Evolutionary conservation across 2,329 filamentous ascomycete species (phyloP), one percentile per base, ranked within the genome.

Genomic region (Alternaria postmessia): DNA sequence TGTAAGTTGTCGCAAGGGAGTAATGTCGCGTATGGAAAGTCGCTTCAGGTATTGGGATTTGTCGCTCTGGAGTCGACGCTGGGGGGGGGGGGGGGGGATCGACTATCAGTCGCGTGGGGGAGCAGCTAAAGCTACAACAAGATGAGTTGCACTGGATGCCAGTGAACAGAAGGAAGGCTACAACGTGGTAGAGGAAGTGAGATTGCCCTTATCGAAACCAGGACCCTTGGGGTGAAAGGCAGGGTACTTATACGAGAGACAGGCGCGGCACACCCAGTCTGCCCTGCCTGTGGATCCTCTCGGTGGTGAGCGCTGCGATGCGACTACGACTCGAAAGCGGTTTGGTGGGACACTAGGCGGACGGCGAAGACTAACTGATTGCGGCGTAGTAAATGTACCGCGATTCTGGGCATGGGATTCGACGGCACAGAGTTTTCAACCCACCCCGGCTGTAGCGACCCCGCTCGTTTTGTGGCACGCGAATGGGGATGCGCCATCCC

Each of bases 381-480:
- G n/a, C 16, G 54, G 68, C 36, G 12, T 66, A 66, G 67, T 54
- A 39, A 16, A 47, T 28, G 34, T 49, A 61, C 56, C 68, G 57
- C 59, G 47, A 58, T 52, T 56, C 68, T 70, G 68, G 68, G 68
- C 70, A 68, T 64, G 64, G 68, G 62, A 66, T 65, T 43, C 48
- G 56, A 44, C 70, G 69, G 68, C 59, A 71, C 65, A 74, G 71
- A 74, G 65, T 70, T 73, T 71, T 74, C 66, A 67, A 24, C 46
- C 57, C 32, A 55, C 62, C 64, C 64, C 32, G 32, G 32, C 32
- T 14, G 32, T 16, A 11, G 12, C 12, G 32, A 51, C 66, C 69
- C 70, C 69, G 68, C 70, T 70, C 57, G 62, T 65, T 65, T 51
- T 58, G 53, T 57, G 8, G 55, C 59, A 52, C 41, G 58, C 66